These are phyloP conservation scores for Aspergillus caelatus DNA, from an alignment of 2,329 filamentous ascomycete species.

Conservation along the genomic window DNA sequence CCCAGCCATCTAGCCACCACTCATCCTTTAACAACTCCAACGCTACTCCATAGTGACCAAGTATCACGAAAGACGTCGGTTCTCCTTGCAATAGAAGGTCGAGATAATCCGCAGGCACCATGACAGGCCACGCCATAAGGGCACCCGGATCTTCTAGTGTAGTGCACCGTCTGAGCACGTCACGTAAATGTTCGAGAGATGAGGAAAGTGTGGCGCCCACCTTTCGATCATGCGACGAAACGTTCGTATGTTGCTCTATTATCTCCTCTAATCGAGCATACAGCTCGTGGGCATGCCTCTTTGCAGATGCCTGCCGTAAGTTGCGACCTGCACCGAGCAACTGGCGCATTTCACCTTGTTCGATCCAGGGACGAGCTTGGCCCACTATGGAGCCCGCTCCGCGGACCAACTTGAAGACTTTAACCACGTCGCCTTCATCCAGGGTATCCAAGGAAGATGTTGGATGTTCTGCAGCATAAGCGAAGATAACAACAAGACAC, in stretches of 20 bases:
- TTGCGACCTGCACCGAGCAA: conserved; percentile 1
- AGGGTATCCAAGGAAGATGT: background rate
- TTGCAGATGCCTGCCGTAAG: background rate
- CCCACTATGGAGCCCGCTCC: conserved; percentile 12
- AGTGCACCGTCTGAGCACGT: conserved; percentile 3
- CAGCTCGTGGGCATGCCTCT: background rate
- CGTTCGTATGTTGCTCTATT: background rate
- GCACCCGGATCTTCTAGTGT: background rate
- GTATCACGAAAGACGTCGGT: background rate
- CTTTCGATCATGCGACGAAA: too few relatives aligned
- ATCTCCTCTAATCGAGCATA: background rate
- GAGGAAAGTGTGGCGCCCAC: background rate
- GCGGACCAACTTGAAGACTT: conserved; percentile 14
- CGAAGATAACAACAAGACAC: conserved; percentile 14
- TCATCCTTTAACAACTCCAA: conserved; percentile 5
- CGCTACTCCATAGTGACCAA: conserved; percentile 11
- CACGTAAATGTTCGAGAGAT: background rate
- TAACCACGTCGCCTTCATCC: conserved; percentile 10
- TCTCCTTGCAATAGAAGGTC: conserved; percentile 5
- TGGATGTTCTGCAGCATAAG: conserved; percentile 8
- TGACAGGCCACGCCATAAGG: conserved; percentile 13
- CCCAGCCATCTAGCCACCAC: conserved; percentile 19
- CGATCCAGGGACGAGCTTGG: conserved; percentile 16
- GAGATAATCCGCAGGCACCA: conserved; percentile 1
- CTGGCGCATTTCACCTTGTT: conserved; percentile 10